These are phyloP conservation scores for Buddleja alternifolia DNA, from an alignment of 257 asterid genomes.

Conservation along the genomic window DNA sequence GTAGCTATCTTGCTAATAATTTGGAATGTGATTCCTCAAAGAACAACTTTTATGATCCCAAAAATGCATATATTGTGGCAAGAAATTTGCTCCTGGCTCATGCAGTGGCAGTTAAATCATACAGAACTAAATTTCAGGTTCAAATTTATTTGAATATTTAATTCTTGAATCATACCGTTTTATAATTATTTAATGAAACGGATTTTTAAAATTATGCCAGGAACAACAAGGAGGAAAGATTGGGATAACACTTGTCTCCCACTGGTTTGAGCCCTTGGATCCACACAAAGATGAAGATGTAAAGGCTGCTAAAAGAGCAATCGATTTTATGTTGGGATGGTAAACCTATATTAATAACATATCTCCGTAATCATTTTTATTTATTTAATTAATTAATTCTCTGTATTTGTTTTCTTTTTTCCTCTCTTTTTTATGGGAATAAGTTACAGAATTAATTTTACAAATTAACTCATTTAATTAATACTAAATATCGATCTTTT, in stretches of 20 bases:
- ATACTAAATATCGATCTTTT: no score
- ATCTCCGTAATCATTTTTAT: not conserved
- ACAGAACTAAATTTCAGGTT: constrained; percentile 27
- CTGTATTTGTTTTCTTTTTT: no score
- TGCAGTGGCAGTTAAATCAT: constrained; percentile 33
- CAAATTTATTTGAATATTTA: no score
- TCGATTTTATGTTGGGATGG: constrained; percentile 7
- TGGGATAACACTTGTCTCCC: not conserved
- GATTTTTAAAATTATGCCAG: no score
- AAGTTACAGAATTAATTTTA: no score
- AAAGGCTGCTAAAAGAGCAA: not conserved
- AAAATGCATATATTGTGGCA: constrained; percentile 37
- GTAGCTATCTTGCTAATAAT: not conserved
- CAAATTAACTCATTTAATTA: no score
- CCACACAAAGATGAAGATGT: not conserved
- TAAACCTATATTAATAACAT: not conserved
- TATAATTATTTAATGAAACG: not conserved
- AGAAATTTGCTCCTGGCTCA: constrained; percentile 40
- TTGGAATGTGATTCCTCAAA: no score
- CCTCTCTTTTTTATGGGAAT: no score
- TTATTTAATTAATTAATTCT: no score
- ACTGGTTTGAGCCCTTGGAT: not conserved
- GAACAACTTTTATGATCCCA: constrained; percentile 16
- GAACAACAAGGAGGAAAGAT: constrained; percentile 3
- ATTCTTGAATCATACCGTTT: no score